A percentile compares a stretch with the other conserved stretches of the same genome.
Conservation (phyloP, 148 eudicot species). For the Diospyros kaki region DNA sequence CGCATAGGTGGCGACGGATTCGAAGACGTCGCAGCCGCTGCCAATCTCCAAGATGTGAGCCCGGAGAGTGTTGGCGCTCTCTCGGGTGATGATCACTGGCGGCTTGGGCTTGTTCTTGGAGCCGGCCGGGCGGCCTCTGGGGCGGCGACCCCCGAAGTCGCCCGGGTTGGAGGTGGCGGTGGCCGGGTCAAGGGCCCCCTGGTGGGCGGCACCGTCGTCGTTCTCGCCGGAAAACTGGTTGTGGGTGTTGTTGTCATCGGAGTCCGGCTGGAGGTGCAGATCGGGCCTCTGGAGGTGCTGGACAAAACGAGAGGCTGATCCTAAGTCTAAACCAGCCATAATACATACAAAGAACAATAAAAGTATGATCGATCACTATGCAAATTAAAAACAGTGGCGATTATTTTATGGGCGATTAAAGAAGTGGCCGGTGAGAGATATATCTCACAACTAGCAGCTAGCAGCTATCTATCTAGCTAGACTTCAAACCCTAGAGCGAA, state of each 20-base stretch:
- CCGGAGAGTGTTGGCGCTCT: constrained; percentile 44
- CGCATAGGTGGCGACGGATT: constrained; percentile 34
- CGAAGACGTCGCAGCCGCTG: constrained; percentile 41
- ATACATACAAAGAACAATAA: constrained; percentile 10
- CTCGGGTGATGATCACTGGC: constrained; percentile 38
- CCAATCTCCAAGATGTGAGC: constrained; percentile 39
- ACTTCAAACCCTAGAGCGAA: constrained; percentile 25
- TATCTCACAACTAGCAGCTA: too few species aligned
- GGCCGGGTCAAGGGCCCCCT: background rate
- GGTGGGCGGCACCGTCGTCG: background rate
- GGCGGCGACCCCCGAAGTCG: constrained; percentile 26
- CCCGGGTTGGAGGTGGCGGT: constrained; percentile 7
- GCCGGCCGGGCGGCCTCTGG: constrained; percentile 39
- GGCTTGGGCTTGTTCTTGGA: constrained; percentile 50
- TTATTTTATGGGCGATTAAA: constrained; percentile 12
- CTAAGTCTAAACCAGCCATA: constrained; percentile 42
- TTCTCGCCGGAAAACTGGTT: constrained; percentile 26
- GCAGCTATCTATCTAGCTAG: background rate
- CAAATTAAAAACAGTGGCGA: background rate
- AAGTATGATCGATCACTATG: constrained; percentile 17
- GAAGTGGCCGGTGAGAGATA: background rate
- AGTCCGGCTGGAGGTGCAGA: constrained; percentile 32
- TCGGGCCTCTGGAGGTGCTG: constrained; percentile 32
- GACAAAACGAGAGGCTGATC: constrained; percentile 26
- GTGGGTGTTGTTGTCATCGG: constrained; percentile 15